A percentile compares a stretch with the other conserved stretches of the same genome.
Evolutionary conservation across 2,329 filamentous ascomycete genomes (phyloP).

Genomic region (Coniella vitis): DNA sequence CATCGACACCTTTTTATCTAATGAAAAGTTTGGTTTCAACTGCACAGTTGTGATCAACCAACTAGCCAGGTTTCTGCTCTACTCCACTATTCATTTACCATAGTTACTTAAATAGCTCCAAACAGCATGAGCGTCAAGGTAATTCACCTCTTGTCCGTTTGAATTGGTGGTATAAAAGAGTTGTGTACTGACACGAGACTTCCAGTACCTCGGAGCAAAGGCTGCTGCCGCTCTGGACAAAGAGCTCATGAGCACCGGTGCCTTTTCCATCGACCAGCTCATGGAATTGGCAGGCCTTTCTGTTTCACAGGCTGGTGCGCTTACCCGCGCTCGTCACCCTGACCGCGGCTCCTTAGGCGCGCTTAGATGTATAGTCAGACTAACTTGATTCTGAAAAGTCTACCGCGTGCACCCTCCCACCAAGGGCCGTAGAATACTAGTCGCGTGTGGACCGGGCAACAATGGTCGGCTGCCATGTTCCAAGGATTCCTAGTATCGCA

Average conservation of each 20-base stretch:
- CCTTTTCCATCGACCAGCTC: constrained; percentile 90
- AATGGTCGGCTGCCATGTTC: constrained; percentile 43
- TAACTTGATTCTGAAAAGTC: constrained; percentile 43
- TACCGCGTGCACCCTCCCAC: constrained; percentile 74
- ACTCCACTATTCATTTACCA: no score
- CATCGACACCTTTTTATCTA: no score
- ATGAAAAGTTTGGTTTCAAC: no score
- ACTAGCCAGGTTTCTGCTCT: no score
- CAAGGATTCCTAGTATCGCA: constrained; percentile 1
- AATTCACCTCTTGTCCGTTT: not conserved
- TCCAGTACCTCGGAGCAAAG: constrained; percentile 76
- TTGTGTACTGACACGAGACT: constrained; percentile 18
- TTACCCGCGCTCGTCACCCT: not conserved
- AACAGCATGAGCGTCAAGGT: constrained; percentile 29
- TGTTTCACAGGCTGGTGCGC: constrained; percentile 78
- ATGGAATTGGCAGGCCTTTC: constrained; percentile 95
- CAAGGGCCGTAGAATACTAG: constrained; percentile 65
- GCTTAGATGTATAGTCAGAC: not conserved
- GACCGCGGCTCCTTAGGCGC: not conserved
- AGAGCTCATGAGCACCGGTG: constrained; percentile 83
- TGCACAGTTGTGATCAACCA: no score
- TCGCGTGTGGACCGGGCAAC: constrained; percentile 84
- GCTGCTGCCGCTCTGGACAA: constrained; percentile 84
- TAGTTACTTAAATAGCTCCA: no score
- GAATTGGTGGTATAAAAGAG: not conserved